A percentile compares a stretch with the other conserved stretches of the same genome.
Evolutionary conservation across 2,329 filamentous ascomycete species (phyloP).

Genomic region (Botrytis tulipae): DNA sequence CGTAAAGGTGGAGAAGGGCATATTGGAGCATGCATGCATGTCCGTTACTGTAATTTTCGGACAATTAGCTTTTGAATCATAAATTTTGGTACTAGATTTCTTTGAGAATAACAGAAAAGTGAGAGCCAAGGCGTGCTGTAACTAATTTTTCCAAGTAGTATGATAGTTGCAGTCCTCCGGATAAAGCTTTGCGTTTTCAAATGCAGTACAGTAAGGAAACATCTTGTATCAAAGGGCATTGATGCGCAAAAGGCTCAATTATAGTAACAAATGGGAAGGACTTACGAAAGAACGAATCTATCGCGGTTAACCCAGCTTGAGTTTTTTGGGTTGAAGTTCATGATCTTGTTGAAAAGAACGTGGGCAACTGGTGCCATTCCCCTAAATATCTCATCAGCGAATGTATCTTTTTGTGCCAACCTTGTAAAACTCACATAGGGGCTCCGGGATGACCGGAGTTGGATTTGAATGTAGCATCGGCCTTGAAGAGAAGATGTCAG

Average conservation of each 20-base stretch:
- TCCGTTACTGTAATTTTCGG: slow-evolving; percentile 67
- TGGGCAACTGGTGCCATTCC: slow-evolving; percentile 91
- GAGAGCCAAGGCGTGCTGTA: neutral
- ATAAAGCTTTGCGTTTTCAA: neutral
- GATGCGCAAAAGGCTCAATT: neutral
- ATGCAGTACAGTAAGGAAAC: neutral
- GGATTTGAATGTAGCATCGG: slow-evolving; percentile 93
- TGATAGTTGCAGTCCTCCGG: neutral
- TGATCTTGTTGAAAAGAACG: slow-evolving; percentile 98
- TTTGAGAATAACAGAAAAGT: neutral
- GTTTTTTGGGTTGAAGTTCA: slow-evolving; percentile 99
- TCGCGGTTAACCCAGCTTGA: slow-evolving; percentile 95
- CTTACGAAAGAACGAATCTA: slow-evolving; percentile 98
- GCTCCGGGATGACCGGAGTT: slow-evolving; percentile 99
- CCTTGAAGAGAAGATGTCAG: slow-evolving; percentile 52
- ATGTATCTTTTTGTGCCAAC: neutral
- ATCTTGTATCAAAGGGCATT: neutral
- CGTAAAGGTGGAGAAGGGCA: slow-evolving; percentile 94
- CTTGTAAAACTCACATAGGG: slow-evolving; percentile 68
- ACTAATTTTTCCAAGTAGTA: neutral
- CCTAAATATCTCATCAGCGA: slow-evolving; percentile 43
- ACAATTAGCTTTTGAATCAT: slow-evolving; percentile 8
- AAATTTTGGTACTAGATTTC: neutral
- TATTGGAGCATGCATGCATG: slow-evolving; percentile 99
- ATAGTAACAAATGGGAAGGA: slow-evolving; percentile 34